These are phyloP conservation scores for Solanum hybrid DNA, from an alignment of 305 asterid genomes.

Conservation along the genomic window DNA sequence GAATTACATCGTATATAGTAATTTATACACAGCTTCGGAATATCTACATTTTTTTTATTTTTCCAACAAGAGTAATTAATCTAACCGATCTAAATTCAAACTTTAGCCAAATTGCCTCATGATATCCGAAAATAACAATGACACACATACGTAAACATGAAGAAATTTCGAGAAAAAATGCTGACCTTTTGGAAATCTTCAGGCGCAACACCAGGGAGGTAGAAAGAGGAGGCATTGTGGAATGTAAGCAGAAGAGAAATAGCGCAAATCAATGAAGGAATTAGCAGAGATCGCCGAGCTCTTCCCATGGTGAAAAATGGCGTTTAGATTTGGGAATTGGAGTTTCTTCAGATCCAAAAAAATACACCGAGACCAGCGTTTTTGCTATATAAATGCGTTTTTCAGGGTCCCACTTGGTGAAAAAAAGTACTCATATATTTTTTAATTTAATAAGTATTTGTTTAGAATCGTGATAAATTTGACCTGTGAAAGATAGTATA, in stretches of 20 bases:
- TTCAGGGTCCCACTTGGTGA: not conserved
- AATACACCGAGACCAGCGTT: not conserved
- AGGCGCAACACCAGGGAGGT: slow-evolving; percentile 75
- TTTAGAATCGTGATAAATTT: too few species aligned
- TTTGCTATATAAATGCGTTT: not conserved
- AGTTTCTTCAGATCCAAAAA: not conserved
- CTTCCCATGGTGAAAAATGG: slow-evolving; percentile 11
- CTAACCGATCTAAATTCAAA: not conserved
- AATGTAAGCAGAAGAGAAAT: slow-evolving; percentile 29
- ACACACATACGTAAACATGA: not conserved
- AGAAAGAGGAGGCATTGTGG: slow-evolving; percentile 40
- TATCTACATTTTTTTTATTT: not conserved
- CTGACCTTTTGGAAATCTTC: slow-evolving; percentile 60
- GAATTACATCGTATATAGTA: not conserved
- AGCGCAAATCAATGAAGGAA: not conserved
- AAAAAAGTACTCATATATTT: not conserved
- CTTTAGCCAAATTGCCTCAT: not conserved
- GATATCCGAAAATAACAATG: not conserved
- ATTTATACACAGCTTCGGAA: not conserved
- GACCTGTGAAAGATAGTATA: not conserved
- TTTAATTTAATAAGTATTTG: not conserved
- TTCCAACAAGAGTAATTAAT: not conserved
- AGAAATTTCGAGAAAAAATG: not conserved
- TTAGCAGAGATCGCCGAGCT: slow-evolving; percentile 12
- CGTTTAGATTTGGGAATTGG: not conserved